Conservation (phyloP, 768 basidiomycete genomes). For the Leccinellum albellum region DNA sequence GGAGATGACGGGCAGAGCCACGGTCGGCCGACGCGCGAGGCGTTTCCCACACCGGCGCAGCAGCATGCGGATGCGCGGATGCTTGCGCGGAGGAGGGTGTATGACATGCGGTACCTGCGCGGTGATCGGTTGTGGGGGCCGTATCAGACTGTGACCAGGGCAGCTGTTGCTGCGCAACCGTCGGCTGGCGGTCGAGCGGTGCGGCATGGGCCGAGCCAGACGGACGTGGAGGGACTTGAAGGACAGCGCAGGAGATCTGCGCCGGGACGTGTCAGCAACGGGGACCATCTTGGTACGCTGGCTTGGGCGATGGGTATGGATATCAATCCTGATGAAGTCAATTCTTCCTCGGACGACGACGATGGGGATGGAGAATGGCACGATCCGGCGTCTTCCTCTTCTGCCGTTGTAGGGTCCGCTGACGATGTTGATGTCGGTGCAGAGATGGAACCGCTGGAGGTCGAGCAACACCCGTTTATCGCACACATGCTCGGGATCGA, state of each 20-base stretch:
- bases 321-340: conserved; percentile 7
- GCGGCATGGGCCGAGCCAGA: neutral
- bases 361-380: conserved; percentile 23
- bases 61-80: conserved; percentile 24
- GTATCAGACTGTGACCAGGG: conserved; percentile 17
- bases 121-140: conserved; percentile 30
- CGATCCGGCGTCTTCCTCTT: conserved; percentile 2
- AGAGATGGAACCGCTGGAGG: conserved; percentile 8
- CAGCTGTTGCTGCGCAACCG: neutral
- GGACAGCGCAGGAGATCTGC: neutral
- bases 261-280: neutral
- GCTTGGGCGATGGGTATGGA: conserved; percentile 17
- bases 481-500: conserved; percentile 6
- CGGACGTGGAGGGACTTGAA: neutral
- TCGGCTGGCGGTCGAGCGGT: neutral
- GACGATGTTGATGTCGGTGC: neutral
- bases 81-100: conserved; percentile 28
- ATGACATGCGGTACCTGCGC: conserved; percentile 30
- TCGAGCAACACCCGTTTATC: conserved; percentile 11
- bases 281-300: conserved; percentile 7
- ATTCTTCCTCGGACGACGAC: conserved; percentile 13
- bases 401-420: neutral
- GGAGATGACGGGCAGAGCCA: neutral
- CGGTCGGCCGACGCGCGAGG: neutral
- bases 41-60: conserved; percentile 12